phyloP scores from a whole-genome alignment of 2,329 filamentous ascomycete genomes.

The Scedosporium dehoogii region DNA sequence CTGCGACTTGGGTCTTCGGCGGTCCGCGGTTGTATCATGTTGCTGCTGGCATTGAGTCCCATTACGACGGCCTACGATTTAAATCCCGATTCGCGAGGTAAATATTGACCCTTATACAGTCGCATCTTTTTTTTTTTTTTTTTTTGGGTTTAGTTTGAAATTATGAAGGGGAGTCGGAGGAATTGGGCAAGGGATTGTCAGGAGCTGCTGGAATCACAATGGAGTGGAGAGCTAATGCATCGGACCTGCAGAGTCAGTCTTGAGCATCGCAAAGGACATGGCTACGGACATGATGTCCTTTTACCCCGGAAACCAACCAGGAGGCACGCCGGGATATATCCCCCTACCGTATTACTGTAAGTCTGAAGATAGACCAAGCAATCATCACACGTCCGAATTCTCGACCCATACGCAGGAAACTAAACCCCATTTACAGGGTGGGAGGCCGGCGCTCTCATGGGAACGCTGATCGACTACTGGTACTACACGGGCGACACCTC shows the following conservation, averaged over 20 bases:
- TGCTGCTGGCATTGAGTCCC: slow-evolving; percentile 16
- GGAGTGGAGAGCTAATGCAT: not conserved
- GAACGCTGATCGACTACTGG: slow-evolving; percentile 72
- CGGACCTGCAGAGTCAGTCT: slow-evolving; percentile 35
- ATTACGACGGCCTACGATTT: slow-evolving; percentile 24
- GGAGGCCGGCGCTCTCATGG: slow-evolving; percentile 66
- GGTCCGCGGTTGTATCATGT: slow-evolving; percentile 12
- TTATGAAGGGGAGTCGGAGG: not conserved
- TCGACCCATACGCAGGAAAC: not conserved
- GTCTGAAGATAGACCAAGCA: slow-evolving; percentile 12
- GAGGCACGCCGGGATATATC: slow-evolving; percentile 39
- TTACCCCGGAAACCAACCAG: slow-evolving; percentile 36
- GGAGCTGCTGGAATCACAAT: not conserved
- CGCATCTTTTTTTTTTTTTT: not conserved
- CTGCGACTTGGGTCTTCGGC: not conserved
- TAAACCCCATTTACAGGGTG: slow-evolving; percentile 36
- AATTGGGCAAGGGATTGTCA: not conserved
- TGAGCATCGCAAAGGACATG: slow-evolving; percentile 36
- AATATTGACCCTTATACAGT: not conserved
- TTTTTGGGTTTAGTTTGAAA: not conserved
- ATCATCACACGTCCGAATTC: not conserved
- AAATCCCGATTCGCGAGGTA: slow-evolving; percentile 26
- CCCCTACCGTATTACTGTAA: slow-evolving; percentile 45
- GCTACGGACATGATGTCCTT: slow-evolving; percentile 37
- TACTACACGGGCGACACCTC: slow-evolving; percentile 65